These are phyloP conservation scores for Pinus taeda DNA, from an alignment of 75 land plant species.

Conservation along the genomic window DNA sequence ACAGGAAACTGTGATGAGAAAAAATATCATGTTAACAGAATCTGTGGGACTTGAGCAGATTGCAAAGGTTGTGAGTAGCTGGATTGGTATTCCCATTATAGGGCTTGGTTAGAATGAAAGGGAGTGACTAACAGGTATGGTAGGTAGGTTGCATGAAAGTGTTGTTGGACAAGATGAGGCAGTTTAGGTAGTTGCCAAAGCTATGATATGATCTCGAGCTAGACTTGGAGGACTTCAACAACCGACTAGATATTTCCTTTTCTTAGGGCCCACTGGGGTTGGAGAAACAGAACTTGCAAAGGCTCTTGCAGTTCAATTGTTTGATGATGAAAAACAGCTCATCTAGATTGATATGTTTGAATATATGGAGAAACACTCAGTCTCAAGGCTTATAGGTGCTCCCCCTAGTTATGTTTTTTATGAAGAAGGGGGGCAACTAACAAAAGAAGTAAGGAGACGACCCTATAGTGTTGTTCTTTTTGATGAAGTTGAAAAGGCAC, in stretches of 20 bases:
- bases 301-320: slow-evolving; percentile 88
- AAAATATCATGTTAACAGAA: slow-evolving; percentile 85
- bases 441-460: slow-evolving; percentile 89
- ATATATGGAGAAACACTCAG: slow-evolving; percentile 92
- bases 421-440: slow-evolving; percentile 94
- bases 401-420: slow-evolving; percentile 98
- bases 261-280: slow-evolving; percentile 98
- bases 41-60: slow-evolving; percentile 97
- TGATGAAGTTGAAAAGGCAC: slow-evolving; percentile 99
- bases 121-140: slow-evolving; percentile 75
- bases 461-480: slow-evolving; percentile 94
- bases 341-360: slow-evolving; percentile 89
- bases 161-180: slow-evolving; percentile 97
- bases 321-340: slow-evolving; percentile 72
- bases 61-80: slow-evolving; percentile 95
- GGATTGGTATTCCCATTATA: slow-evolving; percentile 98
- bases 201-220: slow-evolving; percentile 89
- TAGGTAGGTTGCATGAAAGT: slow-evolving; percentile 76
- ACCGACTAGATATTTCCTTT: slow-evolving; percentile 86
- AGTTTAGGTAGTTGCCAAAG: slow-evolving; percentile 86
- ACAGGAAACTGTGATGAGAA: slow-evolving; percentile 52
- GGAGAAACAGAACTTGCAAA: slow-evolving; percentile 96
- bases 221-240: slow-evolving; percentile 91
- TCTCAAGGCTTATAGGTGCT: slow-evolving; percentile 84
- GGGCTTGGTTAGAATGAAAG: slow-evolving; percentile 94